Percentiles rank a stretch among this genome's conserved stretches.
phyloP scores from a whole-genome alignment of 768 basidiomycete genomes.

The Amanita muscaria region DNA sequence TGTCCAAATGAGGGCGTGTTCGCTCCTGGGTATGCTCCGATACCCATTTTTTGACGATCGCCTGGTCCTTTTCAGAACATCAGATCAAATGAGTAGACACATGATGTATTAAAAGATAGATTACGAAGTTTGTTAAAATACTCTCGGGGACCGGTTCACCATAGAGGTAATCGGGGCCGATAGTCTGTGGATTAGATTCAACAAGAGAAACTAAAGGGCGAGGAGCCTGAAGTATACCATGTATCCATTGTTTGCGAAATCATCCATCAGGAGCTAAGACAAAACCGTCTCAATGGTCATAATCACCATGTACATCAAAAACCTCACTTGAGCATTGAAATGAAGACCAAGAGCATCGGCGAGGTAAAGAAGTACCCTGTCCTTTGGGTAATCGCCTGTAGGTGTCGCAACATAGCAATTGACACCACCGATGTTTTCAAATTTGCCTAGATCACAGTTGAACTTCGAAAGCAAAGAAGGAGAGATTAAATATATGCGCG shows the following conservation, averaged over 20 bases:
- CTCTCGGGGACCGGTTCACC: slow-evolving; percentile 32
- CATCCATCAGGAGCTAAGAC: slow-evolving; percentile 31
- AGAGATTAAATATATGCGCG: not conserved
- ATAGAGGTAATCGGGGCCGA: slow-evolving; percentile 33
- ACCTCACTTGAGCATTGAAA: slow-evolving; percentile 37
- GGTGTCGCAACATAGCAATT: slow-evolving; percentile 48
- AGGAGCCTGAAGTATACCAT: slow-evolving; percentile 12
- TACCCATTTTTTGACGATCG: slow-evolving; percentile 37
- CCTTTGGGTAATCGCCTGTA: slow-evolving; percentile 37
- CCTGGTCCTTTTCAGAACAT: slow-evolving; percentile 16
- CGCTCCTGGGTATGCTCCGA: slow-evolving; percentile 26
- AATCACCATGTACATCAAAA: not conserved
- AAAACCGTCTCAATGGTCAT: not conserved
- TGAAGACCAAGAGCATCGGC: slow-evolving; percentile 44
- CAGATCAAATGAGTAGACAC: not conserved
- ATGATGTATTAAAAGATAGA: not conserved
- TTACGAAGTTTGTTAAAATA: slow-evolving; percentile 22
- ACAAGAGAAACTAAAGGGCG: not conserved
- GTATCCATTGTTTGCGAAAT: slow-evolving; percentile 38
- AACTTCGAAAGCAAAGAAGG: not conserved
- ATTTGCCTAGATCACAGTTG: slow-evolving; percentile 41
- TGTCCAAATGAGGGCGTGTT: slow-evolving; percentile 45
- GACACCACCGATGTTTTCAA: slow-evolving; percentile 39
- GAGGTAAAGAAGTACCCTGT: slow-evolving; percentile 48
- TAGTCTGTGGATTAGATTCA: slow-evolving; percentile 16